Evolutionary conservation across 1,284 basidiomycete genomes (phyloP).

Genomic region (Trichosporon sp.): DNA sequence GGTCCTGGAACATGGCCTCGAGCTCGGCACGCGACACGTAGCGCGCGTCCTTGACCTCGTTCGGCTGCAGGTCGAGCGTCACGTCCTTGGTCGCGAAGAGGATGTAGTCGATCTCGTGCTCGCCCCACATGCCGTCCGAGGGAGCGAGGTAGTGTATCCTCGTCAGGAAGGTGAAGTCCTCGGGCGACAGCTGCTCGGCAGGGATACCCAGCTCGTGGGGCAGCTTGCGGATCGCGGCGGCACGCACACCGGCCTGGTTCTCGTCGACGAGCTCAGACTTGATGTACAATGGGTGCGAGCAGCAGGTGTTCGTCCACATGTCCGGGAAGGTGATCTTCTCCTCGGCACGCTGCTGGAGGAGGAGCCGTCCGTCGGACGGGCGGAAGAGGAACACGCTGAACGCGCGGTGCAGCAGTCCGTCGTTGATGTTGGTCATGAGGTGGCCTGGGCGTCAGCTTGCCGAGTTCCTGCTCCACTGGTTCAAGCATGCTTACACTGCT

Average conservation of each 20-base stretch:
- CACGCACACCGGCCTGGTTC: constrained; percentile 74
- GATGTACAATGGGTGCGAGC: constrained; percentile 84
- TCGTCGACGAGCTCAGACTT: constrained; percentile 76
- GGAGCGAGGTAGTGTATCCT: constrained; percentile 98
- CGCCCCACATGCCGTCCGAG: constrained; percentile 90
- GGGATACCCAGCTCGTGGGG: constrained; percentile 97
- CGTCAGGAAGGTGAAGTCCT: constrained; percentile 92
- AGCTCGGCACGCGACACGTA: constrained; percentile 92
- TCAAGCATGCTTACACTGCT: constrained; percentile 72
- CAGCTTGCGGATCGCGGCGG: constrained; percentile 91
- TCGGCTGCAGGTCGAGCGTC: constrained; percentile 76
- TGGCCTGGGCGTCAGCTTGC: constrained; percentile 66
- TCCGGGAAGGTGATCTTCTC: constrained; percentile 99
- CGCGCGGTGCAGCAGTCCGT: constrained; percentile 92
- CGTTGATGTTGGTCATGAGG: constrained; percentile 95
- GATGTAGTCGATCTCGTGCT: constrained; percentile 99
- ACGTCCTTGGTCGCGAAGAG: constrained; percentile 91
- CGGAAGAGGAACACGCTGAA: constrained; percentile 98
- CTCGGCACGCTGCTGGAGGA: constrained; percentile 89
- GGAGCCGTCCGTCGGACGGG: constrained; percentile 88
- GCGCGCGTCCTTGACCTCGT: constrained; percentile 89
- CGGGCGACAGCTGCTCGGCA: constrained; percentile 65
- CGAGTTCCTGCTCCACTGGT: no score
- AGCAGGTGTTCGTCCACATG: constrained; percentile 99
- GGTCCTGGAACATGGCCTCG: constrained; percentile 83